Conservation (phyloP, 2,329 filamentous ascomycete genomes). For the Emergomyces pasteurianus region DNA sequence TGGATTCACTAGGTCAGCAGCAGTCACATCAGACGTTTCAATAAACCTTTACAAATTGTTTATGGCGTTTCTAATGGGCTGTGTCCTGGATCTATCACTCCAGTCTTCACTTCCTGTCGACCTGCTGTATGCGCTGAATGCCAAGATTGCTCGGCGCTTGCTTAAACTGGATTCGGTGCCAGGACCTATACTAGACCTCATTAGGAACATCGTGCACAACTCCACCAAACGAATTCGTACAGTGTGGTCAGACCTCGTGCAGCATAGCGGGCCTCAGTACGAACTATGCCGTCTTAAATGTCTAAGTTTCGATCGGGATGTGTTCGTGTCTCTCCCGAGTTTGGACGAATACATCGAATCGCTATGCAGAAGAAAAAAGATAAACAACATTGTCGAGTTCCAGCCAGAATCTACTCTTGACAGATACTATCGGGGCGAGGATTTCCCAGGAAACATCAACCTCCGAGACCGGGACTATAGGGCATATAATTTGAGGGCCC, state of each 20-base stretch:
- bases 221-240: not conserved
- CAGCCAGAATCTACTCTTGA: not conserved
- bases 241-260: not conserved
- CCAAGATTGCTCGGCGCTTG: conserved; percentile 32
- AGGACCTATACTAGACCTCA: conserved; percentile 7
- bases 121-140: conserved; percentile 26
- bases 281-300: not conserved
- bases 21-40: conserved; percentile 29
- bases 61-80: conserved; percentile 37
- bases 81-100: conserved; percentile 21
- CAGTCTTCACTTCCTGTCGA: conserved; percentile 11
- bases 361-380: not conserved
- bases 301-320: not conserved
- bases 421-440: no score
- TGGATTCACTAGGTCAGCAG: conserved; percentile 30
- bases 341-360: conserved; percentile 9
- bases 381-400: conserved; percentile 4
- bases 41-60: conserved; percentile 37
- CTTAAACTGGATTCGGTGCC: conserved; percentile 24
- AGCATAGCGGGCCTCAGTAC: not conserved
- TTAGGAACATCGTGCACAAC: conserved; percentile 4
- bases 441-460: no score
- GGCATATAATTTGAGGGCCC: conserved; percentile 21
- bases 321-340: not conserved
- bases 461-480: conserved; percentile 11